Base-by-base conservation (phyloP, 2,329 filamentous ascomycete genomes). In the Botrytis cinerea region DNA sequence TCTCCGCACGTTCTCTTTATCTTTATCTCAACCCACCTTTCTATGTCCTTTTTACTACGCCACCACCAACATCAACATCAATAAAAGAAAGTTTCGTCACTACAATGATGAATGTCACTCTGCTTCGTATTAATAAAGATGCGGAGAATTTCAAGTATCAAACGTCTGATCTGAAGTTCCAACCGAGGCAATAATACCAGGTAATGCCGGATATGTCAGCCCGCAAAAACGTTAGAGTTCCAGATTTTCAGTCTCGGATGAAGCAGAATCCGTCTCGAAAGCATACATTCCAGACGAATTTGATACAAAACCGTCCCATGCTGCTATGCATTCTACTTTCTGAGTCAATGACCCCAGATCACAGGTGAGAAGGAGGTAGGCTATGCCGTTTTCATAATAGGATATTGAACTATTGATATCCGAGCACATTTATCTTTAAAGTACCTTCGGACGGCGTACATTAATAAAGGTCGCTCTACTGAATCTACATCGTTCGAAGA, bases 221-320 rank as follows among this genome's bases (percentile, higher is more conserved):
- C 10, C 5, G n/a, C 45, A 45, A 32, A 46, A 28, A 38, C 28
- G 16, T 46, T 46, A 7, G 22, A 35, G 45, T 64, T 43, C 66
- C 61, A 45, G n/a, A 57, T n/a, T 28, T 57, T 57, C 51, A 38
- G 18, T 62, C 70, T 67, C 70, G 70, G 70, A 72, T 72, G 48
- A 72, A 67, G 61, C 48, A 46, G 35, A n/a, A 25, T 35, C n/a
- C 38, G 70, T 59, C 25, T 67, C 70, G 18, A 72, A 57, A 67
- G n/a, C 35, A 43, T 51, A 40, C 43, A 64, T 71, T 71, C 69
- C 43, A 51, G 22, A 63, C 69, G 43, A 51, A 9, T 71, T 5
- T 51, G 43, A 71, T 62, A 7, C 32, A 10, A 32, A 38, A 61
- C 46, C 68, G 38, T 63, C 54, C 35, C 25, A 70, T 46, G 25